A percentile compares a stretch with the other conserved stretches of the same genome.
Conservation (phyloP, 1,139 yeast genomes). For the Keqinozyma sinolaborantium region DNA sequence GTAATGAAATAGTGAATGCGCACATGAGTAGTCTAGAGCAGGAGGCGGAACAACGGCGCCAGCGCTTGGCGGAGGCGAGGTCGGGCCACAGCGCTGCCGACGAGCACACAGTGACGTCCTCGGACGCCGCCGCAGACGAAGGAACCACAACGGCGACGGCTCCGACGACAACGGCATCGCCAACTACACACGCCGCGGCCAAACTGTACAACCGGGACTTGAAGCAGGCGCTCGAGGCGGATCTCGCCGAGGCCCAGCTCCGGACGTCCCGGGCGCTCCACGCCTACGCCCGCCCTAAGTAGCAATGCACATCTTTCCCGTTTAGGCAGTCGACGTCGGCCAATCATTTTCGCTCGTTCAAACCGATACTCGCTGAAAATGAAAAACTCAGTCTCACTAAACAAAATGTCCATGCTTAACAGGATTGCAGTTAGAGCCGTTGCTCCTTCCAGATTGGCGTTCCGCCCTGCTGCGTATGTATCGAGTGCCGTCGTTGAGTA, state of each 20-base stretch:
- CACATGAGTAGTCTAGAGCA: constrained; percentile 17
- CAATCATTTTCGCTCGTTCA: constrained; percentile 29
- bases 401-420: constrained; percentile 41
- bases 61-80: constrained; percentile 2
- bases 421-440: constrained; percentile 46
- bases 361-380: constrained; percentile 19
- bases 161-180: constrained; percentile 5
- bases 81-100: constrained; percentile 1
- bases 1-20: constrained; percentile 44
- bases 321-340: constrained; percentile 29
- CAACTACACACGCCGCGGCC: not conserved
- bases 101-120: constrained; percentile 1
- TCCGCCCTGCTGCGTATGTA: constrained; percentile 48
- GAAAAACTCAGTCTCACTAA: constrained; percentile 5
- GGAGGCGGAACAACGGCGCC: constrained; percentile 3
- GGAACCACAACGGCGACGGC: constrained; percentile 13
- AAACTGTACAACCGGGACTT: constrained; percentile 19
- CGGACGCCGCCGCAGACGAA: constrained; percentile 11
- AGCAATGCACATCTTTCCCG: constrained; percentile 19
- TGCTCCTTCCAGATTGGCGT: constrained; percentile 37
- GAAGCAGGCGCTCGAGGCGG: constrained; percentile 24
- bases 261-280: no score
- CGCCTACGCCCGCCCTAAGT: no score
- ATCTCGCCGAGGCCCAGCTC: constrained; percentile 23
- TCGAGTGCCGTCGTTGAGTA: no score